These are phyloP conservation scores for Gnomoniopsis sp. DNA, from an alignment of 2,329 filamentous ascomycete species.

Conservation along the genomic window DNA sequence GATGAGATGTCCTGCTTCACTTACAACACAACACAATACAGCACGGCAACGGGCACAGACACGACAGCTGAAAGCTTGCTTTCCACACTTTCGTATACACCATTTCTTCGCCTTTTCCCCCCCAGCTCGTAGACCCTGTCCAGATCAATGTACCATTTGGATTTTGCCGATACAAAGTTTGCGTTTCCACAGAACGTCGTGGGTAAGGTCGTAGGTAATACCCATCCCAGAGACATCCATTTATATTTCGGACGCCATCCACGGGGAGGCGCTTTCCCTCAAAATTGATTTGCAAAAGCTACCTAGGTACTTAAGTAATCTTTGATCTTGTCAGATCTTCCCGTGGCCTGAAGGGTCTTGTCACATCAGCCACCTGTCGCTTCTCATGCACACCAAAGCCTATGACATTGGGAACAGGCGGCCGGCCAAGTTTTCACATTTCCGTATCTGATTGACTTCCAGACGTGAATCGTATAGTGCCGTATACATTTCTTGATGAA, in stretches of 20 bases:
- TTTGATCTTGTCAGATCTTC: not conserved
- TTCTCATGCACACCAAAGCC: not conserved
- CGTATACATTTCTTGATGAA: not conserved
- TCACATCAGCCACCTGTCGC: not conserved
- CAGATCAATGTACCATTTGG: not conserved
- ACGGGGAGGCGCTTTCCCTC: no score
- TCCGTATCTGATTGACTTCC: not conserved
- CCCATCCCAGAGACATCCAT: not conserved
- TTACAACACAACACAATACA: not conserved
- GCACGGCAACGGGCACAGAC: not conserved
- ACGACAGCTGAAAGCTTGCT: not conserved
- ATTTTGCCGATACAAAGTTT: not conserved
- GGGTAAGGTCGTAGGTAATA: no score
- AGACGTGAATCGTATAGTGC: not conserved
- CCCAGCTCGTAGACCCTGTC: not conserved
- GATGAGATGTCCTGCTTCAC: constrained; percentile 11
- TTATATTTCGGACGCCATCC: constrained; percentile 2
- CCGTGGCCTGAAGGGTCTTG: not conserved
- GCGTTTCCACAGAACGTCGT: not conserved
- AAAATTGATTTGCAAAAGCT: no score
- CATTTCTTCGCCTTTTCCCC: not conserved
- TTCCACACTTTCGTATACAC: not conserved
- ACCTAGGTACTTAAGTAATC: no score
- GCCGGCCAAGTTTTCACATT: not conserved
- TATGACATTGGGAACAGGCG: not conserved